Evolutionary conservation across 805 yeast genomes (phyloP).

Genomic region (Metschnikowia drakensbergensis): DNA sequence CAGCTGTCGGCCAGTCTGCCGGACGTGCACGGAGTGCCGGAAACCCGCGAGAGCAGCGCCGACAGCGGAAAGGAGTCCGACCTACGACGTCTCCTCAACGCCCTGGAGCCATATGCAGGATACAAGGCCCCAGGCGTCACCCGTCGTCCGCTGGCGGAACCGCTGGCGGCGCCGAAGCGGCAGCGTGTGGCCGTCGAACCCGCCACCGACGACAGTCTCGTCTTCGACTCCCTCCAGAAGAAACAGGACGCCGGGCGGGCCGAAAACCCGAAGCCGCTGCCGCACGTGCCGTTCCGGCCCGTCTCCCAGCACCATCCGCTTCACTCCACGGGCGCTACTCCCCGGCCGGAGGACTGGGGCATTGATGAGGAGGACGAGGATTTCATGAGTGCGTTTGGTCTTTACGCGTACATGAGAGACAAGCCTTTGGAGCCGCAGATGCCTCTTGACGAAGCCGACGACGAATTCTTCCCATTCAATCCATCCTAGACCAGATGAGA

Average conservation of each 20-base stretch:
- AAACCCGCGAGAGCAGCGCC: not conserved
- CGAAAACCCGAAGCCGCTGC: too few relatives aligned
- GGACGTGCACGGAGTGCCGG: constrained; percentile 15
- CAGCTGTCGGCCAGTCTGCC: constrained; percentile 54
- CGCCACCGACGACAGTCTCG: constrained; percentile 56
- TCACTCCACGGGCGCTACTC: constrained; percentile 17
- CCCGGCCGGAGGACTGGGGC: constrained; percentile 15
- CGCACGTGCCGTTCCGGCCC: constrained; percentile 23
- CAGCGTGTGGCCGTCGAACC: not conserved
- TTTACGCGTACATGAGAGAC: constrained; percentile 34
- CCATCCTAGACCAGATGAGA: constrained; percentile 26
- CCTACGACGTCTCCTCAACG: constrained; percentile 43
- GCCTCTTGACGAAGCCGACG: constrained; percentile 1
- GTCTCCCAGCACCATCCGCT: constrained; percentile 55
- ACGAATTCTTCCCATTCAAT: constrained; percentile 37
- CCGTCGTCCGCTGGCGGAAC: constrained; percentile 12
- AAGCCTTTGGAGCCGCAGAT: constrained; percentile 11
- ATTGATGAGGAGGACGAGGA: constrained; percentile 37
- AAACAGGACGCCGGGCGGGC: too few relatives aligned
- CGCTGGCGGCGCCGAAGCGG: constrained; percentile 5
- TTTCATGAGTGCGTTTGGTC: constrained; percentile 32
- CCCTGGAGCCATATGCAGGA: constrained; percentile 8
- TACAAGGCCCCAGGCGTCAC: not conserved
- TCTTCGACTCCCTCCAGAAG: constrained; percentile 64
- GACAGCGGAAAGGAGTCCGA: constrained; percentile 35